Conservation (phyloP, 2,329 filamentous ascomycete species). For the Ophidiomyces ophidiicola region DNA sequence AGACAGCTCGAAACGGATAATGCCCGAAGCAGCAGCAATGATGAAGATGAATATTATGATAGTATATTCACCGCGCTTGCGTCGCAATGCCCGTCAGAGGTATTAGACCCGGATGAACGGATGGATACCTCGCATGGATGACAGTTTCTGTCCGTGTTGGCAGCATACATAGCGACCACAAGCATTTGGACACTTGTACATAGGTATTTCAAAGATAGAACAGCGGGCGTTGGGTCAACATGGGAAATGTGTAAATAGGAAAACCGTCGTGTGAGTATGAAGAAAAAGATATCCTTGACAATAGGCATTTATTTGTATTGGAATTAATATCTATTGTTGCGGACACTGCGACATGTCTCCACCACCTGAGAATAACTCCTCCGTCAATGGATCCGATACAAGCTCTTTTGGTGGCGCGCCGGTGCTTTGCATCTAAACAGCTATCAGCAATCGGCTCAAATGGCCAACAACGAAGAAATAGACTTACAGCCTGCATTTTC, state of each 20-base stretch:
- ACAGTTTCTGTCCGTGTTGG: background rate
- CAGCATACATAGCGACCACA: too few relatives aligned
- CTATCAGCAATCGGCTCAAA: slow-evolving; percentile 15
- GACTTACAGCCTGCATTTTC: slow-evolving; percentile 83
- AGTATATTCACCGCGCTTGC: slow-evolving; percentile 53
- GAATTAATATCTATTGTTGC: slow-evolving; percentile 40
- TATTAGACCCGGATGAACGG: slow-evolving; percentile 19
- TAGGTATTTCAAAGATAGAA: too few relatives aligned
- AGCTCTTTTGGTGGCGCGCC: slow-evolving; percentile 84
- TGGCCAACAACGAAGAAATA: background rate
- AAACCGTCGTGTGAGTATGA: background rate
- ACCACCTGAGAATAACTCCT: slow-evolving; percentile 67
- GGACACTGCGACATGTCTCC: slow-evolving; percentile 50
- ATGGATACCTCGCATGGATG: slow-evolving; percentile 31
- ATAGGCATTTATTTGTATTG: background rate
- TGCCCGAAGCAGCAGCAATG: slow-evolving; percentile 15
- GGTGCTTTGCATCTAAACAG: slow-evolving; percentile 78
- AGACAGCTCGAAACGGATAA: slow-evolving; percentile 3
- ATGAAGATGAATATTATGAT: slow-evolving; percentile 51
- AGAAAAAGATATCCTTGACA: background rate
- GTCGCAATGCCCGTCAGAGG: slow-evolving; percentile 30
- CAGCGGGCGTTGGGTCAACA: too few relatives aligned
- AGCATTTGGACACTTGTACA: too few relatives aligned
- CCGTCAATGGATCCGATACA: slow-evolving; percentile 45
- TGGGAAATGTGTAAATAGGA: too few relatives aligned